Conservation (phyloP, 2,329 filamentous ascomycete genomes). For the Fusarium sterilihyphosum region DNA sequence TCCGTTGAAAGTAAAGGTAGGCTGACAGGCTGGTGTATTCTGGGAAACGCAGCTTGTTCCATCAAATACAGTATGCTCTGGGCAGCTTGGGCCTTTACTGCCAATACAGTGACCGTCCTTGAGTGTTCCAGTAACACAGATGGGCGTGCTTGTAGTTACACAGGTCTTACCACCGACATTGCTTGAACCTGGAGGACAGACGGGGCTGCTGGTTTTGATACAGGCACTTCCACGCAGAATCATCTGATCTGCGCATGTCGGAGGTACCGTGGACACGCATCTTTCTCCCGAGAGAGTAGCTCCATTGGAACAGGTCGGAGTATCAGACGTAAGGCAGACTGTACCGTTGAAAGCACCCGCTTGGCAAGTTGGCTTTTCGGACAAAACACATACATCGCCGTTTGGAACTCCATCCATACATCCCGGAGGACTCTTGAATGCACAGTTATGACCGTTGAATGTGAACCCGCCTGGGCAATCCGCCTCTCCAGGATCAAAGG, state of each 20-base stretch:
- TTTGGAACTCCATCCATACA: background rate
- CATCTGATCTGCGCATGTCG: background rate
- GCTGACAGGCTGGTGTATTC: background rate
- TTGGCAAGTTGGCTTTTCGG: background rate
- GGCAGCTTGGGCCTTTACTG: background rate
- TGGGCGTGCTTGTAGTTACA: background rate
- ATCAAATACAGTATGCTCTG: background rate
- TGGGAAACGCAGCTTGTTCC: background rate
- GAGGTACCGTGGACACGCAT: background rate
- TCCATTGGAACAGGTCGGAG: background rate
- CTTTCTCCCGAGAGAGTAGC: background rate
- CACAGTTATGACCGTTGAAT: background rate
- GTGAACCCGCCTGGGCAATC: background rate
- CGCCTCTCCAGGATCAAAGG: background rate
- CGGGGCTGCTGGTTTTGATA: background rate
- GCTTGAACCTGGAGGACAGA: background rate
- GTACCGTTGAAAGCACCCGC: background rate
- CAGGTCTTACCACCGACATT: background rate
- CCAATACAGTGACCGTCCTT: background rate
- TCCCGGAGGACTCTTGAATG: background rate
- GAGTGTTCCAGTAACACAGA: background rate
- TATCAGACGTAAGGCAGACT: background rate
- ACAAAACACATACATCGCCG: background rate
- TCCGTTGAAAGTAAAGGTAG: background rate
- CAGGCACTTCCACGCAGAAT: background rate